Percentiles rank a stretch among this genome's conserved stretches.
phyloP scores from a whole-genome alignment of 495 filamentous ascomycete species.

The Penicillium nucicola region DNA sequence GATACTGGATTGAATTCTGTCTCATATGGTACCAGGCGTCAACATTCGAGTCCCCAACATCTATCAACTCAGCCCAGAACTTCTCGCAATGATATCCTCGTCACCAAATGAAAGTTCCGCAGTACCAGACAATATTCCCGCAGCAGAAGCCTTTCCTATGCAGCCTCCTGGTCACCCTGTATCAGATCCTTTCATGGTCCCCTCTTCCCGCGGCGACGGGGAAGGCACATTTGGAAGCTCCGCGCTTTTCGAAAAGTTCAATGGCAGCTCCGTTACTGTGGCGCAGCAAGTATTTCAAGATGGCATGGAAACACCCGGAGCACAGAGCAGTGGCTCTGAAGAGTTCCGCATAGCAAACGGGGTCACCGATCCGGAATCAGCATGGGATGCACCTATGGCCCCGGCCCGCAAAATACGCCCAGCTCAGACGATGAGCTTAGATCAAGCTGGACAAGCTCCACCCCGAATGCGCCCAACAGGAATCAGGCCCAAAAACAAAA shows the following conservation, averaged over 20 bases:
- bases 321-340: constrained; percentile 42
- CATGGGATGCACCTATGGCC: constrained; percentile 65
- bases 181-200: constrained; percentile 46
- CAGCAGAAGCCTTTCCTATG: constrained; percentile 39
- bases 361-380: constrained; percentile 20
- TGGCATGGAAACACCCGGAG: constrained; percentile 40
- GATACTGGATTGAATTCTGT: constrained; percentile 6
- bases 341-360: constrained; percentile 41
- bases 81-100: constrained; percentile 48
- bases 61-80: constrained; percentile 73
- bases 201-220: constrained; percentile 40
- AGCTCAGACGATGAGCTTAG: constrained; percentile 51
- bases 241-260: constrained; percentile 56
- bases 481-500: constrained; percentile 47
- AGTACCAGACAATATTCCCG: constrained; percentile 33
- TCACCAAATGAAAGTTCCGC: constrained; percentile 35
- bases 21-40: constrained; percentile 56
- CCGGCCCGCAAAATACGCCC: constrained; percentile 60
- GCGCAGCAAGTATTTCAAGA: constrained; percentile 32
- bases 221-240: constrained; percentile 44
- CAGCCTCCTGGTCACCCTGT: constrained; percentile 41
- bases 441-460: constrained; percentile 54
- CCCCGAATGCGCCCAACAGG: constrained; percentile 60
- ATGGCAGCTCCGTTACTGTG: constrained; percentile 43
- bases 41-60: constrained; percentile 76